Conservation (phyloP, 495 filamentous ascomycete genomes). For the Glonium stellatum region DNA sequence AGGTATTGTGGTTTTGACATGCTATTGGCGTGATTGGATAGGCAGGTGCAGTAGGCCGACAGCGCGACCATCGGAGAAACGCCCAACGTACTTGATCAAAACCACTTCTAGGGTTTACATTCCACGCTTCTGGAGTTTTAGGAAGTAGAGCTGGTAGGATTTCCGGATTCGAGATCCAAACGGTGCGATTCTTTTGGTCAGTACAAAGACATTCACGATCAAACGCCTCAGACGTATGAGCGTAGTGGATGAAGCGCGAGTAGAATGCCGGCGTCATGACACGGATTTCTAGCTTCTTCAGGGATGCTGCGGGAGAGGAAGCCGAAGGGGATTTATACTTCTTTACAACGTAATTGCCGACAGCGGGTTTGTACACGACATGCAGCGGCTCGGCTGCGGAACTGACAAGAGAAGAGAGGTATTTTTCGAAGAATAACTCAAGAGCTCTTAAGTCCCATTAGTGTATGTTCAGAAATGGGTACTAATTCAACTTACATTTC, state of each 20-base stretch:
- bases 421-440: slow-evolving; percentile 47
- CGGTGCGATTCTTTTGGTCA: slow-evolving; percentile 43
- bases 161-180: slow-evolving; percentile 44
- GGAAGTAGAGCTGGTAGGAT: slow-evolving; percentile 34
- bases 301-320: not conserved
- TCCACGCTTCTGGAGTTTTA: not conserved
- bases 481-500: slow-evolving; percentile 32
- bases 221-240: slow-evolving; percentile 46
- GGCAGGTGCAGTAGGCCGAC: slow-evolving; percentile 24
- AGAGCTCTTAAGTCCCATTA: slow-evolving; percentile 32
- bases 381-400: slow-evolving; percentile 35
- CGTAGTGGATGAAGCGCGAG: slow-evolving; percentile 48
- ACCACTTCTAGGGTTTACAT: not conserved
- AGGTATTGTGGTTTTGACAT: not conserved
- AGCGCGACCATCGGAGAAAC: slow-evolving; percentile 25
- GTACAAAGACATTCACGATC: slow-evolving; percentile 40
- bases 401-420: slow-evolving; percentile 44
- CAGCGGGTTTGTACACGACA: slow-evolving; percentile 46
- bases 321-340: not conserved
- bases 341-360: slow-evolving; percentile 27
- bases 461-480: not conserved
- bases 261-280: slow-evolving; percentile 57
- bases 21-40: slow-evolving; percentile 18
- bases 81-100: slow-evolving; percentile 29
- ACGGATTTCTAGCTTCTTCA: slow-evolving; percentile 42